Evolutionary conservation across 106 monocot species (phyloP).

Genomic region (Ottelia alismoides): DNA sequence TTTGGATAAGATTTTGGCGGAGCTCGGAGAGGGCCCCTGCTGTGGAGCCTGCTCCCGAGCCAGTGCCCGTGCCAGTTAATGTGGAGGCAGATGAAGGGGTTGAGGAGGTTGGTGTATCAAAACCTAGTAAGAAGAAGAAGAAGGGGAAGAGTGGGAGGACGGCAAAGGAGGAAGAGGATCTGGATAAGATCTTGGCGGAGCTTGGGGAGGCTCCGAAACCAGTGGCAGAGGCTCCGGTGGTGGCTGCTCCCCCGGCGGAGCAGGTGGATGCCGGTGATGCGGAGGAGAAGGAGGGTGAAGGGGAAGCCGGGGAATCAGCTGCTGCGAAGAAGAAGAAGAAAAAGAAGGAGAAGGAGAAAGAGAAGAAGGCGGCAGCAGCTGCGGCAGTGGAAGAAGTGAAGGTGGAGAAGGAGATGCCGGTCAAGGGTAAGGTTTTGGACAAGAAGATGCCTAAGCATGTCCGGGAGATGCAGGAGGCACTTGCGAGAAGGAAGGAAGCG

Average conservation of each 20-base stretch:
- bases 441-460: conserved; percentile 80
- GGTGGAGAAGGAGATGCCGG: conserved; percentile 43
- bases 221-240: background rate
- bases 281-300: conserved; percentile 34
- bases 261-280: conserved; percentile 7
- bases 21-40: conserved; percentile 27
- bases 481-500: conserved; percentile 71
- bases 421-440: conserved; percentile 22
- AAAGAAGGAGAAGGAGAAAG: conserved; percentile 64
- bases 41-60: background rate
- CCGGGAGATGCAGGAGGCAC: conserved; percentile 79
- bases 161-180: conserved; percentile 54
- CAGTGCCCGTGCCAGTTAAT: background rate
- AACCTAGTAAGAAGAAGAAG: conserved; percentile 40
- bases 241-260: conserved; percentile 1
- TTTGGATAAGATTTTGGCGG: conserved; percentile 4
- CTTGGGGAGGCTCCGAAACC: conserved; percentile 30
- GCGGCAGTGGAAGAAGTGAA: conserved; percentile 6
- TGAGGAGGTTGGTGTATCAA: too few relatives aligned
- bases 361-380: conserved; percentile 25
- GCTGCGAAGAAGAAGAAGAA: conserved; percentile 84
- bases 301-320: conserved; percentile 32
- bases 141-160: conserved; percentile 62
- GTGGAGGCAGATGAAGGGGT: conserved; percentile 1
- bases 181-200: conserved; percentile 50